These are phyloP conservation scores for Dalbergia oliveri DNA, from an alignment of 306 rosid species.

Conservation along the genomic window DNA sequence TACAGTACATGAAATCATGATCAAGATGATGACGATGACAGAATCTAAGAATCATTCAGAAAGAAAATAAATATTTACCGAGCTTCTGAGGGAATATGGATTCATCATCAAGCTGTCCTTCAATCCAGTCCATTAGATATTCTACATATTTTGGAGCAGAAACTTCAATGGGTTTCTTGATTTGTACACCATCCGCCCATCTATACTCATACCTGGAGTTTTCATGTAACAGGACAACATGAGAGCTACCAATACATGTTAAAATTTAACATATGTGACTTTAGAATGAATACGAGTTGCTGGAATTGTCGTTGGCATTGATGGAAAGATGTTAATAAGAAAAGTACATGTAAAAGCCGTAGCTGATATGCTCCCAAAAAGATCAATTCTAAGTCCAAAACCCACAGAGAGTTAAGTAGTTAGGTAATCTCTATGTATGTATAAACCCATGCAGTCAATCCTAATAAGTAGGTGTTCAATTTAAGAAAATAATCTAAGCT, in stretches of 20 bases:
- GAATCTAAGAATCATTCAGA: constrained; percentile 1
- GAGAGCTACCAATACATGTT: constrained; percentile 14
- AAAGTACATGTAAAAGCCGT: not conserved
- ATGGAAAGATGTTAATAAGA: constrained; percentile 27
- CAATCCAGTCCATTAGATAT: constrained; percentile 99
- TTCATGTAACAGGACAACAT: constrained; percentile 43
- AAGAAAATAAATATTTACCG: constrained; percentile 59
- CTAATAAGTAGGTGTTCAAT: not conserved
- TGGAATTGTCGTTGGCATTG: constrained; percentile 18
- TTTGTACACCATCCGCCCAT: constrained; percentile 99
- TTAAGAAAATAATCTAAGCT: constrained; percentile 19
- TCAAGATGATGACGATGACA: constrained; percentile 27
- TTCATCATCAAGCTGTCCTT: constrained; percentile 97
- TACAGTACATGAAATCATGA: constrained; percentile 2
- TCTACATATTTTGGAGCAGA: constrained; percentile 99
- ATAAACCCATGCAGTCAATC: not conserved
- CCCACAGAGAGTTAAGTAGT: not conserved
- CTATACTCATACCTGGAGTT: constrained; percentile 89
- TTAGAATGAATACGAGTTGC: constrained; percentile 28
- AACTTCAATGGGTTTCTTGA: constrained; percentile 98
- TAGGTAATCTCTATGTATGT: not conserved
- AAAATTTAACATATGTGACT: not conserved
- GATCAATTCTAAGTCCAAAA: constrained; percentile 34
- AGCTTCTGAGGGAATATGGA: constrained; percentile 98
- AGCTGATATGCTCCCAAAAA: constrained; percentile 33